Conservation (phyloP, 2,329 filamentous ascomycete genomes). For the Lasiodiplodia sp. region DNA sequence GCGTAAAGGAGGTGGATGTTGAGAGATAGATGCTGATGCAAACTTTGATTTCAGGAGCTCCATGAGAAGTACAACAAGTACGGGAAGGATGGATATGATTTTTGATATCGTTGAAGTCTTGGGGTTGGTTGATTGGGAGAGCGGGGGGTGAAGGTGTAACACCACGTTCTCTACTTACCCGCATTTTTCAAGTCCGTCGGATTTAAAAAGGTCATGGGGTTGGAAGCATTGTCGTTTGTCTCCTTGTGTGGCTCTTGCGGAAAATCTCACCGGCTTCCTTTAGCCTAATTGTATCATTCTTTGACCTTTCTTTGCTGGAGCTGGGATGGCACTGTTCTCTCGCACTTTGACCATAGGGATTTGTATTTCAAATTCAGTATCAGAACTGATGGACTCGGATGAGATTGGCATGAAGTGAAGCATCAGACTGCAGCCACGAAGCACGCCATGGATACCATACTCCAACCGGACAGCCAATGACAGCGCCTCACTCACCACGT, state of each 20-base stretch:
- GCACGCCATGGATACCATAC: too few relatives aligned
- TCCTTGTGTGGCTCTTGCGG: background rate
- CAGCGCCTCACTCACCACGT: too few relatives aligned
- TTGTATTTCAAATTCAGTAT: too few relatives aligned
- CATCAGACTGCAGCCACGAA: too few relatives aligned
- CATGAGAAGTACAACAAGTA: constrained; percentile 99
- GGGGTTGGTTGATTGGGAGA: background rate
- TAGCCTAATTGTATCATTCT: background rate
- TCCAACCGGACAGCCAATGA: too few relatives aligned
- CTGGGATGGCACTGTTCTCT: background rate
- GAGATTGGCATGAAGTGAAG: too few relatives aligned
- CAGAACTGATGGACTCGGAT: too few relatives aligned
- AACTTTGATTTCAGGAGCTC: constrained; percentile 65
- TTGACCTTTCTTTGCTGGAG: background rate
- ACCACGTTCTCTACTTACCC: background rate
- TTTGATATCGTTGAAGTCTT: background rate
- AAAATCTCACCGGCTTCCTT: background rate
- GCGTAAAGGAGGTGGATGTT: too few relatives aligned
- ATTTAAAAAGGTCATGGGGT: background rate
- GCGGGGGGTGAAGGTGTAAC: background rate
- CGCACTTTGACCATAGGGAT: too few relatives aligned
- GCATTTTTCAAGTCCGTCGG: background rate
- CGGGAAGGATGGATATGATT: constrained; percentile 88
- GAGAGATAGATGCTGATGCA: background rate
- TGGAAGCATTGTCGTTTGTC: background rate